These are phyloP conservation scores for Coprinopsis sp. DNA, from an alignment of 768 basidiomycete genomes.

Conservation along the genomic window DNA sequence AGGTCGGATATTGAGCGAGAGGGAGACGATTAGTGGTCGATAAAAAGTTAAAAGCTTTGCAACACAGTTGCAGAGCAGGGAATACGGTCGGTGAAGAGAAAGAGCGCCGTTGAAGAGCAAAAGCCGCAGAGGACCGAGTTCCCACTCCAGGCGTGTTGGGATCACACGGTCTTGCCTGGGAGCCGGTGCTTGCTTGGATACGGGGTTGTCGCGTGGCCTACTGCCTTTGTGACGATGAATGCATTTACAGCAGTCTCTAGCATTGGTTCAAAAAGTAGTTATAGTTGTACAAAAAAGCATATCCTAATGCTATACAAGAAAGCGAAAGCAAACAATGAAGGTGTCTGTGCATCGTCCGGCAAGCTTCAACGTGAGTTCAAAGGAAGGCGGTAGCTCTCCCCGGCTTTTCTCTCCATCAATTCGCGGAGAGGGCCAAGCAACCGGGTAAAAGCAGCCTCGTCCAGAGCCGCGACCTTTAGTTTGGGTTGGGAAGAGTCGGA, in stretches of 20 bases:
- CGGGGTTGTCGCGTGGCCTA: too few relatives aligned
- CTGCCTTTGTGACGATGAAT: too few relatives aligned
- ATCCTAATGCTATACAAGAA: too few relatives aligned
- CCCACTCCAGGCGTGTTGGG: too few relatives aligned
- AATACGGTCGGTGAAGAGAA: conserved; percentile 10
- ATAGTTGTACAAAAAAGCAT: conserved; percentile 2
- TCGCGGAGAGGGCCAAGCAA: conserved; percentile 89
- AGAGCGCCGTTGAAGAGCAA: conserved; percentile 11
- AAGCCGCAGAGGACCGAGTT: too few relatives aligned
- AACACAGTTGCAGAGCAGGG: background rate
- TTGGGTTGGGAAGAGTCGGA: conserved; percentile 47
- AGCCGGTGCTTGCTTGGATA: too few relatives aligned
- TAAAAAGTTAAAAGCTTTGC: background rate
- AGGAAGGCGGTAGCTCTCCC: conserved; percentile 70
- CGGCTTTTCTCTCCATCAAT: conserved; percentile 89
- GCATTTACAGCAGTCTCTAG: too few relatives aligned
- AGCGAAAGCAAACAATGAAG: background rate
- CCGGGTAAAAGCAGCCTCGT: conserved; percentile 90
- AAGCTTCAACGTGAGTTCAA: too few relatives aligned
- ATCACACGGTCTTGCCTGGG: too few relatives aligned
- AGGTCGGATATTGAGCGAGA: conserved; percentile 8
- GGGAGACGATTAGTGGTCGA: conserved; percentile 3
- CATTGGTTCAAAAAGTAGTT: too few relatives aligned
- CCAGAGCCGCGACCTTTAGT: conserved; percentile 90
- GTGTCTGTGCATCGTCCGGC: too few relatives aligned